phyloP scores from a whole-genome alignment of 2,329 filamentous ascomycete genomes.

The Curvularia hawaiiensis region DNA sequence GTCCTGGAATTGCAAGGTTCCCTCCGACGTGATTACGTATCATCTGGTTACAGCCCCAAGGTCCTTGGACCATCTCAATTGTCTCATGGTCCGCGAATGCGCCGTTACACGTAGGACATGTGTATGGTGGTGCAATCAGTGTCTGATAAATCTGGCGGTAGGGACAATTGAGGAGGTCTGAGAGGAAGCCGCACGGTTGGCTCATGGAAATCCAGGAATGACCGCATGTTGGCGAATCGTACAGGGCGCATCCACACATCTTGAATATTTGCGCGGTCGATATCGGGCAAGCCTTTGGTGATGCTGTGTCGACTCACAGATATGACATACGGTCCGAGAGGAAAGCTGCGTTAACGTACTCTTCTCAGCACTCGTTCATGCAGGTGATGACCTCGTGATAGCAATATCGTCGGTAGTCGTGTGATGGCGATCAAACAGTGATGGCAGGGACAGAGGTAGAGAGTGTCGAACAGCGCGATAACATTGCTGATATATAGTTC shows the following conservation, averaged over 20 bases:
- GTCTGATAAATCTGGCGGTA: slow-evolving; percentile 40
- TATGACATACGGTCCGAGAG: neutral
- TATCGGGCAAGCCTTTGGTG: neutral
- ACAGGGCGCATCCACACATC: slow-evolving; percentile 57
- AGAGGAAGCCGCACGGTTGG: slow-evolving; percentile 49
- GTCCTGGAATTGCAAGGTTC: slow-evolving; percentile 27
- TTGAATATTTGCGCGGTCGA: slow-evolving; percentile 2
- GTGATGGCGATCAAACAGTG: slow-evolving; percentile 2
- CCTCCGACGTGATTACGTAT: slow-evolving; percentile 38
- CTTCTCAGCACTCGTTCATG: neutral
- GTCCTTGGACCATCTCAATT: slow-evolving; percentile 39
- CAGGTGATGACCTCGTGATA: neutral
- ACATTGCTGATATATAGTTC: slow-evolving; percentile 29
- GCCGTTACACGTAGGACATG: slow-evolving; percentile 38
- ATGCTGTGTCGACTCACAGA: neutral
- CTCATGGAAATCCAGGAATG: slow-evolving; percentile 57
- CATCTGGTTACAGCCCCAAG: slow-evolving; percentile 41
- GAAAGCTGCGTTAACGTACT: neutral
- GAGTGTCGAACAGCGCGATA: slow-evolving; percentile 10
- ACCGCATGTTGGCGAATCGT: slow-evolving; percentile 52
- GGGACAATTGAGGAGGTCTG: slow-evolving; percentile 50
- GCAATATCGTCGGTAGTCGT: neutral
- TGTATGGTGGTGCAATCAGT: slow-evolving; percentile 33
- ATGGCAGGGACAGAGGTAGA: slow-evolving; percentile 6
- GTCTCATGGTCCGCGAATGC: slow-evolving; percentile 36